Base-by-base conservation (phyloP, 2,329 filamentous ascomycete genomes). In the Botryosphaeria dothidea region DNA sequence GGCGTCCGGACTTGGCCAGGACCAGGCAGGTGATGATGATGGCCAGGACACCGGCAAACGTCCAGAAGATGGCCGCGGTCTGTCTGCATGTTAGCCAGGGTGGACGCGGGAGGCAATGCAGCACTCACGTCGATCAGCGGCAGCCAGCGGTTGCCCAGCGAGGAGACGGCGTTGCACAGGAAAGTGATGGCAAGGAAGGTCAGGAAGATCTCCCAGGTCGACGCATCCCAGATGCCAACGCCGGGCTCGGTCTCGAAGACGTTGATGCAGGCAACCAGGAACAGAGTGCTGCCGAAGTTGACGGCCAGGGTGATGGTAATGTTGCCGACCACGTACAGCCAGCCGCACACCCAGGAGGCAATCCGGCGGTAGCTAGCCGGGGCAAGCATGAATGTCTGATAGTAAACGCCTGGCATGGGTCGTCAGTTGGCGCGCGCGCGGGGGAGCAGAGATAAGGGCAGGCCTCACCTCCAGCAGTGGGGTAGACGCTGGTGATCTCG, bases 281-380 rank as follows among this genome's bases (percentile, higher is more conserved):
- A 85, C 17, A 83, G 75, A 3, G 83, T 78, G n/a, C 83, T 84
- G 72, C 90, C 91, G 71, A 92, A 93, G 80, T 92, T 91, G 73
- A 92, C 90, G n/a, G 90, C 86, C n/a, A 92, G 82, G 0, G 90
- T 92, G 70, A 93, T 93, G 69, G 89, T 92, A 75, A 92, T 89
- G 78, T 93, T 93, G 66, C 91, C 91, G 60, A 92, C 87, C 19
- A 92, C 85, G 73, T 91, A 93, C 23, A 89, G 81, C 90, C 90
- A 93, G 66, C 90, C 90, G 69, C 88, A 90, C 57, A 91, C 86
- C 86, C 88, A 92, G 34, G 88, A 88, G 17, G 88, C 82, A 17
- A 90, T 78, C 46, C 84, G 85, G 62, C 89, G 87, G 79, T 85
- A 89, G 17, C 75, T 77, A 27, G 83, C 75, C 19, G 88, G 83